A percentile compares a stretch with the other conserved stretches of the same genome.
phyloP scores from a whole-genome alignment of 148 eudicot genomes.

The Gaultheria prostrata region DNA sequence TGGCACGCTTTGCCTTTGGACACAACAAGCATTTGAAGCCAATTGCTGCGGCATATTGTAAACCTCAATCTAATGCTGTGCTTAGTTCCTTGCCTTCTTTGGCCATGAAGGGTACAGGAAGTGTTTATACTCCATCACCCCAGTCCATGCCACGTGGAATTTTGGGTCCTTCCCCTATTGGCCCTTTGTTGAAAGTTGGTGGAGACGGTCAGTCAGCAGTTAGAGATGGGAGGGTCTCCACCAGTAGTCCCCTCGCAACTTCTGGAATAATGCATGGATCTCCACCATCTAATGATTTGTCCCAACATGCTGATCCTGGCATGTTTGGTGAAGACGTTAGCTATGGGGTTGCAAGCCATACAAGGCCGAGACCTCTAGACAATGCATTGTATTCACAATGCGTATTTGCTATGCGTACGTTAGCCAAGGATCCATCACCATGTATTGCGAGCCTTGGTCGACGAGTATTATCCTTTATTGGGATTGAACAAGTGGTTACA shows the following conservation, averaged over 20 bases:
- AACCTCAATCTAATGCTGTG: conserved; percentile 70
- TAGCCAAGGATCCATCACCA: conserved; percentile 96
- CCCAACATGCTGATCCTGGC: conserved; percentile 92
- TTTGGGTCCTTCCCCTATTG: conserved; percentile 62
- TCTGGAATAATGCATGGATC: conserved; percentile 89
- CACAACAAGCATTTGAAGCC: conserved; percentile 88
- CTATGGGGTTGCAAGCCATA: conserved; percentile 62
- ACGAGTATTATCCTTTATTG: conserved; percentile 70
- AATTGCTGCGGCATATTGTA: conserved; percentile 78
- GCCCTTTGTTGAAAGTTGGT: conserved; percentile 60
- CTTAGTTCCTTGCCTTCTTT: conserved; percentile 60
- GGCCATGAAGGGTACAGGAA: conserved; percentile 55
- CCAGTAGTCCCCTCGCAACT: conserved; percentile 76
- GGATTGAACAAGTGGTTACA: conserved; percentile 82
- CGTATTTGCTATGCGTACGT: conserved; percentile 64
- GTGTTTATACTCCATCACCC: conserved; percentile 61
- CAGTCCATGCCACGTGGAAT: conserved; percentile 57
- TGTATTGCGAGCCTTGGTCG: conserved; percentile 81
- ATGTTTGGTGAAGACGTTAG: conserved; percentile 44
- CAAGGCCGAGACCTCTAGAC: conserved; percentile 67
- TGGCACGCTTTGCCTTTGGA: conserved; percentile 91
- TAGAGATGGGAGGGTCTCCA: conserved; percentile 78
- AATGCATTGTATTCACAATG: conserved; percentile 68
- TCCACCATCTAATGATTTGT: conserved; percentile 87
- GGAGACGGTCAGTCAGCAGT: conserved; percentile 51